Evolutionary conservation across 768 basidiomycete species (phyloP).

Genomic region (Lactarius hengduanensis): DNA sequence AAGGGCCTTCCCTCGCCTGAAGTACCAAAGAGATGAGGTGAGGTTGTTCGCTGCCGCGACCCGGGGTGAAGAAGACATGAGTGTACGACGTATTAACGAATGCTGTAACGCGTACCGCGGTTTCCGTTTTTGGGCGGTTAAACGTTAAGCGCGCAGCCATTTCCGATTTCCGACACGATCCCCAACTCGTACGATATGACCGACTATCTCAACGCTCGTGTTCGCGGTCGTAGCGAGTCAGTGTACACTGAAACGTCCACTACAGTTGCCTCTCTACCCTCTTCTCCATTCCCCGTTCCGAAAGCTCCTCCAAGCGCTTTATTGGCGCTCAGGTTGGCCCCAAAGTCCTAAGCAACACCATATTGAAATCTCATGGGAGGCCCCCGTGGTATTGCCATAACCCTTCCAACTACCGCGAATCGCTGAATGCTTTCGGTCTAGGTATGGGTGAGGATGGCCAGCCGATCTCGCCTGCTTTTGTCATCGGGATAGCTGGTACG

Average conservation of each 20-base stretch:
- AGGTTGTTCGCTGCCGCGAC: constrained; percentile 43
- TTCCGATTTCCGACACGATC: no score
- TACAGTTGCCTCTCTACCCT: constrained; percentile 16
- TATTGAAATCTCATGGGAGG: constrained; percentile 80
- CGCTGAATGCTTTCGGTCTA: constrained; percentile 34
- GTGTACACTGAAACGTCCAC: constrained; percentile 12
- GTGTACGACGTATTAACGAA: background rate
- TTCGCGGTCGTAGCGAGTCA: constrained; percentile 12
- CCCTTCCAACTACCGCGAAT: constrained; percentile 15
- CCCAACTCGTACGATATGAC: constrained; percentile 7
- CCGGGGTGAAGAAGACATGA: constrained; percentile 22
- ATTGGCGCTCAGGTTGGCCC: constrained; percentile 8
- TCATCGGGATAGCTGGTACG: constrained; percentile 77
- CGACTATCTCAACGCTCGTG: constrained; percentile 18
- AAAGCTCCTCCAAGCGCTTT: constrained; percentile 9
- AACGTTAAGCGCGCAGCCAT: background rate
- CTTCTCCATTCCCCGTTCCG: constrained; percentile 18
- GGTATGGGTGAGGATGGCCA: constrained; percentile 80
- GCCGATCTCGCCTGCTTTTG: constrained; percentile 71
- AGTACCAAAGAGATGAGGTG: constrained; percentile 74
- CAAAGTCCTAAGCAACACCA: constrained; percentile 61
- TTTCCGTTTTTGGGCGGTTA: constrained; percentile 6
- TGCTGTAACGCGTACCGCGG: constrained; percentile 12
- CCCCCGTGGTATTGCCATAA: constrained; percentile 64
- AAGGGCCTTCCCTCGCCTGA: constrained; percentile 80